These are phyloP conservation scores for Candida argentea DNA, from an alignment of 805 yeast genomes.

Conservation along the genomic window DNA sequence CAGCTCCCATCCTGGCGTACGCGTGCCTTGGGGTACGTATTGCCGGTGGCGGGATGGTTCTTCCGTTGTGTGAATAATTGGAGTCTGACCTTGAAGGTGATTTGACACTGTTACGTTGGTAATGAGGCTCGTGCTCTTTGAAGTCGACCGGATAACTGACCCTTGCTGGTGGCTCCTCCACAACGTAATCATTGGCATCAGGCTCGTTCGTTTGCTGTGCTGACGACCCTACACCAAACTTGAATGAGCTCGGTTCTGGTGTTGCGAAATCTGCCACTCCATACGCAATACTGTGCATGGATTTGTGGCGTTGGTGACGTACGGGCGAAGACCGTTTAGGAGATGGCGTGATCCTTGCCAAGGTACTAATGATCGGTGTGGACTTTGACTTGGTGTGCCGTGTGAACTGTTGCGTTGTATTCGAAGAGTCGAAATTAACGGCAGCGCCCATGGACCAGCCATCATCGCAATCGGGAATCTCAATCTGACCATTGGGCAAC, in stretches of 20 bases:
- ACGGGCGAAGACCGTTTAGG: too few relatives aligned
- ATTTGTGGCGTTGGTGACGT: constrained; percentile 29
- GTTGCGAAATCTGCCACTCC: constrained; percentile 2
- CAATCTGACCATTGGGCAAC: constrained; percentile 24
- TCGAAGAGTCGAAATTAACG: constrained; percentile 9
- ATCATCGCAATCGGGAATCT: constrained; percentile 30
- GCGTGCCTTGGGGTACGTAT: too few relatives aligned
- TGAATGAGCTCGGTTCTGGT: not conserved
- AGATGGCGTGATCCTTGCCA: too few relatives aligned
- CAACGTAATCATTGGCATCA: constrained; percentile 10
- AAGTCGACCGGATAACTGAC: constrained; percentile 32
- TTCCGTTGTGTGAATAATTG: not conserved
- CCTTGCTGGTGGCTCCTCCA: constrained; percentile 29
- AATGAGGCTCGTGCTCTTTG: too few relatives aligned
- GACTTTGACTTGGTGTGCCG: too few relatives aligned
- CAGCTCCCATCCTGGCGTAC: too few relatives aligned
- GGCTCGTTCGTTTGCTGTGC: too few relatives aligned
- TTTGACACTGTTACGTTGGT: too few relatives aligned
- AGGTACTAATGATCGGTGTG: too few relatives aligned
- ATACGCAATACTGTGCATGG: constrained; percentile 25
- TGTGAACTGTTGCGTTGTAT: not conserved
- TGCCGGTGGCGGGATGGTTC: not conserved
- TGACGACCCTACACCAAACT: too few relatives aligned
- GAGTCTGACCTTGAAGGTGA: not conserved
- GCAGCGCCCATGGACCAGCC: too few relatives aligned